phyloP scores from a whole-genome alignment of 306 rosid genomes.

The Vachellia collinsii region DNA sequence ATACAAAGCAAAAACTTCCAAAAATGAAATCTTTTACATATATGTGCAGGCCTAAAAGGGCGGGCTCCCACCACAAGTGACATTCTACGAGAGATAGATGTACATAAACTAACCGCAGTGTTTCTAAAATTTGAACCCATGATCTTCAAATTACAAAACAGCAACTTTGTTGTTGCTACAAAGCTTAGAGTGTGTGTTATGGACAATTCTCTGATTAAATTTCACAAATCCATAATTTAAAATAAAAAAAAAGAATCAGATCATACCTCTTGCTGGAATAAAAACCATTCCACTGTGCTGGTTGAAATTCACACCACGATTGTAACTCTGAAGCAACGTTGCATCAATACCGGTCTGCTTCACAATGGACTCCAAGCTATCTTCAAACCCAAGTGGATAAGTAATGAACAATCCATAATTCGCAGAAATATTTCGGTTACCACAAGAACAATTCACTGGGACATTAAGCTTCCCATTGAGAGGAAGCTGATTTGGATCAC shows the following conservation, averaged over 20 bases:
- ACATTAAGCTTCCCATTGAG: not conserved
- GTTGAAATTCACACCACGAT: not conserved
- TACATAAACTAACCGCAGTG: too few species aligned
- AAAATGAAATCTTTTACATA: not conserved
- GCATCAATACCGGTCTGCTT: not conserved
- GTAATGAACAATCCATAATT: not conserved
- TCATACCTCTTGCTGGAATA: not conserved
- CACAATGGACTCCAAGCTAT: conserved; percentile 9
- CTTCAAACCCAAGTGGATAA: not conserved
- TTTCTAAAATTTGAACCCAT: too few species aligned
- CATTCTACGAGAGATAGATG: too few species aligned
- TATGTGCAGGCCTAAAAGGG: too few species aligned
- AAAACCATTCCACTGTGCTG: not conserved
- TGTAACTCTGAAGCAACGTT: not conserved
- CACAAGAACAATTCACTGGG: not conserved
- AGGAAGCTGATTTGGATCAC: not conserved
- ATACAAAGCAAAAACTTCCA: not conserved
- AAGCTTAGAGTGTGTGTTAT: too few species aligned
- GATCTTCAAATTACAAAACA: too few species aligned
- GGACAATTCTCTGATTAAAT: not conserved
- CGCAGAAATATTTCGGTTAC: not conserved
- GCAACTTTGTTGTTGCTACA: too few species aligned
- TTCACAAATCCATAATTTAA: not conserved
- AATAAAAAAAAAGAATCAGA: not conserved
- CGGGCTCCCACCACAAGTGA: too few species aligned